Percentiles rank a stretch among this genome's conserved stretches.
Evolutionary conservation across 1,284 basidiomycete species (phyloP).

Genomic region (Moesziomyces sp.): DNA sequence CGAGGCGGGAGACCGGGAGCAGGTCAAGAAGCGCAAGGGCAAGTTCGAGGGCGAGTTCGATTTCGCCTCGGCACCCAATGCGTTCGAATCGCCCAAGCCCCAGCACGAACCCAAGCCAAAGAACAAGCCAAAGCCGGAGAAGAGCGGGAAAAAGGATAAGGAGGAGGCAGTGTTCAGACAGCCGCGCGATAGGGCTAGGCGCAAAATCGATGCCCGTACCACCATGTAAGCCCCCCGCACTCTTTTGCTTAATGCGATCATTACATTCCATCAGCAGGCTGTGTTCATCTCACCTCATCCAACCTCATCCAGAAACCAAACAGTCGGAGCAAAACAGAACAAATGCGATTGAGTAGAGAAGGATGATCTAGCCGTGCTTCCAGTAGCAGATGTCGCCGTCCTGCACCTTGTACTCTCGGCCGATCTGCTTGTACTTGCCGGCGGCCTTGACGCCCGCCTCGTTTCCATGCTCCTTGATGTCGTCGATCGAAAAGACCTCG

Average conservation of each 20-base stretch:
- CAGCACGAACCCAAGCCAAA: background rate
- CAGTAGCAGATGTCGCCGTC: slow-evolving; percentile 65
- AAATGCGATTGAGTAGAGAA: no score
- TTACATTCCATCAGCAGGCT: no score
- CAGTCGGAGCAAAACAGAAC: no score
- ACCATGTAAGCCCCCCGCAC: slow-evolving; percentile 14
- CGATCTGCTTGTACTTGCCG: slow-evolving; percentile 94
- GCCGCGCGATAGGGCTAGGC: slow-evolving; percentile 32
- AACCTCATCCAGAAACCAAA: no score
- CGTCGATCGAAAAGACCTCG: slow-evolving; percentile 94
- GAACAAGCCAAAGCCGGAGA: background rate
- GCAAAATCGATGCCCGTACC: slow-evolving; percentile 31
- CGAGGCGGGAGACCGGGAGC: slow-evolving; percentile 1
- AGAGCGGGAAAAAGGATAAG: background rate
- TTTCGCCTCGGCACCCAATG: slow-evolving; percentile 17
- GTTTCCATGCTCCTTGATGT: slow-evolving; percentile 89
- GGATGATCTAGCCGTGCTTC: slow-evolving; percentile 38
- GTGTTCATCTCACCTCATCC: no score
- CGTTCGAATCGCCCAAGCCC: slow-evolving; percentile 9
- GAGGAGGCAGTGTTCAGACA: slow-evolving; percentile 25
- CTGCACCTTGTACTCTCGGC: slow-evolving; percentile 86
- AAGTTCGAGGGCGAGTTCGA: slow-evolving; percentile 40
- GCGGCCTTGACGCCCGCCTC: slow-evolving; percentile 93
- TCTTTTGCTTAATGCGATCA: no score
- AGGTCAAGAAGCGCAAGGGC: slow-evolving; percentile 15